phyloP scores from a whole-genome alignment of 176 grass and related monocot species.

The Puccinellia tenuiflora region DNA sequence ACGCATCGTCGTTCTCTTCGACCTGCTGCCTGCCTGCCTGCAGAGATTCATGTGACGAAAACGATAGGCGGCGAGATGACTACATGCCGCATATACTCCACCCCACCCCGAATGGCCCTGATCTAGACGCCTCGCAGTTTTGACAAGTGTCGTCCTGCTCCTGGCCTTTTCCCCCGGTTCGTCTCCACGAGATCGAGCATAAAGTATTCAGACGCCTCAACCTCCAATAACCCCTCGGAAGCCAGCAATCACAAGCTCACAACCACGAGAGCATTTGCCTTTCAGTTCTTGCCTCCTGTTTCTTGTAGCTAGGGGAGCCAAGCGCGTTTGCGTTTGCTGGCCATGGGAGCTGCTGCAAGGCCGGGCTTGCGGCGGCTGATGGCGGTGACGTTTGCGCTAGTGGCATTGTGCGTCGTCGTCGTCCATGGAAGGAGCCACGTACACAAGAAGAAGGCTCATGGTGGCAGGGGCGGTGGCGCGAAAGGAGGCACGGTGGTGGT shows the following conservation, averaged over 20 bases:
- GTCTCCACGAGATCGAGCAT: neutral
- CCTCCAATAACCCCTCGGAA: neutral
- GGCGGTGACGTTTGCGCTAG: neutral
- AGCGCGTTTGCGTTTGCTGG: neutral
- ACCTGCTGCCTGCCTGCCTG: neutral
- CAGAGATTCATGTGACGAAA: conserved; percentile 38
- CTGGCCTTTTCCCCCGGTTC: conserved; percentile 1
- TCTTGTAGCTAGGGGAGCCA: conserved; percentile 2
- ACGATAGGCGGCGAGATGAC: conserved; percentile 23
- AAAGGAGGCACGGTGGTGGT: conserved; percentile 21
- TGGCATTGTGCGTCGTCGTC: conserved; percentile 15
- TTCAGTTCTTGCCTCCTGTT: conserved; percentile 2
- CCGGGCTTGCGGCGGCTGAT: conserved; percentile 7
- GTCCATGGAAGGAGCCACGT: conserved; percentile 55
- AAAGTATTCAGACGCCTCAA: conserved; percentile 27
- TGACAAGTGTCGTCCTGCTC: conserved; percentile 28
- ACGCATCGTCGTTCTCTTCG: neutral
- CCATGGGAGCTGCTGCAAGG: conserved; percentile 16
- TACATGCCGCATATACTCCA: neutral
- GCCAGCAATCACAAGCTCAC: neutral
- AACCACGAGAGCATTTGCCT: conserved; percentile 8
- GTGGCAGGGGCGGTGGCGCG: neutral
- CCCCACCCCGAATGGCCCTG: neutral
- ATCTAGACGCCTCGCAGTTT: neutral
- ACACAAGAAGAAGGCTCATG: conserved; percentile 61